Conservation (phyloP, 2,329 filamentous ascomycete species). For the Parascedosporium putredinis region DNA sequence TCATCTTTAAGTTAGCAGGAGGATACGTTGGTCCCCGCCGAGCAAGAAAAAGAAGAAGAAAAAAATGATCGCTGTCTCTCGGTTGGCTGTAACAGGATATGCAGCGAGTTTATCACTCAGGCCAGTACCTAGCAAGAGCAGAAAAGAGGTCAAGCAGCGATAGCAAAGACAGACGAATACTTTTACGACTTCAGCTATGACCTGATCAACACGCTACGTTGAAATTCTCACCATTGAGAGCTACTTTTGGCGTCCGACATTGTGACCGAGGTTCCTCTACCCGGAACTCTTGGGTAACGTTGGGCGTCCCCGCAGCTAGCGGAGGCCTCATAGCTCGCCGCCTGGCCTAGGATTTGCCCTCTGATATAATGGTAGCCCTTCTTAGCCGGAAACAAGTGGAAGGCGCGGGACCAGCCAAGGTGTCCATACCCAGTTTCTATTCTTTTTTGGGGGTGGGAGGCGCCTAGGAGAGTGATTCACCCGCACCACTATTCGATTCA, state of each 20-base stretch:
- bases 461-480: too few species aligned
- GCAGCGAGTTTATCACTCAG: slow-evolving; percentile 19
- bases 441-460: too few species aligned
- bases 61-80: slow-evolving; percentile 21
- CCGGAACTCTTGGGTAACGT: not conserved
- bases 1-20: not conserved
- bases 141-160: slow-evolving; percentile 36
- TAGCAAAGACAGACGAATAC: slow-evolving; percentile 45
- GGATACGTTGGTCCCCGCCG: not conserved
- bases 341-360: not conserved
- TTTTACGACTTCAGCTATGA: slow-evolving; percentile 27
- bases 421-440: too few species aligned
- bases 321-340: not conserved
- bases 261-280: not conserved
- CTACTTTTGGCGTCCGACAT: slow-evolving; percentile 21
- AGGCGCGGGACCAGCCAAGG: too few species aligned
- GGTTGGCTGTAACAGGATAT: slow-evolving; percentile 42
- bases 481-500: too few species aligned
- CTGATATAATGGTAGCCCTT: not conserved
- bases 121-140: slow-evolving; percentile 46
- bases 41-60: not conserved
- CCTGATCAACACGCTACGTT: slow-evolving; percentile 5
- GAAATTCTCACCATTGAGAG: slow-evolving; percentile 29
- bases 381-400: not conserved
- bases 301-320: not conserved